A percentile compares a stretch with the other conserved stretches of the same genome.
Evolutionary conservation across 148 eudicot genomes (phyloP).

Genomic region (Pharnaceum exiguum): DNA sequence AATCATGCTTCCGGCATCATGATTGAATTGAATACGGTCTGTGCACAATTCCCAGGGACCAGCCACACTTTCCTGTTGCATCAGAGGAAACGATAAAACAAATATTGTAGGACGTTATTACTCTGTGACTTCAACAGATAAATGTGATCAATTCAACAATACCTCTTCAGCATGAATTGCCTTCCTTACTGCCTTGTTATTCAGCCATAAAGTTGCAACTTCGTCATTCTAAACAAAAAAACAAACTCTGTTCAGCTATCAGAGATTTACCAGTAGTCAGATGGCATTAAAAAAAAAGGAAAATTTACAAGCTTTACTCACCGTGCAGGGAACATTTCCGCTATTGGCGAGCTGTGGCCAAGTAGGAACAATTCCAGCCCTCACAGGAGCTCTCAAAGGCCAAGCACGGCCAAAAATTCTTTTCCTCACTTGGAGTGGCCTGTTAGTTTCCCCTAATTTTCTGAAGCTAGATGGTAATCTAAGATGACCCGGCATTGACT

Average conservation of each 20-base stretch:
- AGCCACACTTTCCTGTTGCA: conserved; percentile 47
- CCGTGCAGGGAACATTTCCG: conserved; percentile 63
- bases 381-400: conserved; percentile 88
- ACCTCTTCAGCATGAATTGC: conserved; percentile 88
- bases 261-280: not conserved
- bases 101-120: not conserved
- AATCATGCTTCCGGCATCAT: conserved; percentile 98
- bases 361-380: conserved; percentile 74
- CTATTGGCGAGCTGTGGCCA: conserved; percentile 77
- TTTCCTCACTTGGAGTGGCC: conserved; percentile 76
- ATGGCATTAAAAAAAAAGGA: not conserved
- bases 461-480: conserved; percentile 74
- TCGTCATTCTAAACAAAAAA: conserved; percentile 52
- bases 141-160: conserved; percentile 9
- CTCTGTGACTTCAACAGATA: not conserved
- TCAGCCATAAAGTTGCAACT: conserved; percentile 79
- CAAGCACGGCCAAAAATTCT: conserved; percentile 98
- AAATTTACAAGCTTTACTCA: conserved; percentile 27
- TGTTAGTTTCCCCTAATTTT: conserved; percentile 71
- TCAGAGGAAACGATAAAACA: conserved; percentile 5
- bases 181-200: conserved; percentile 65
- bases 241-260: not conserved
- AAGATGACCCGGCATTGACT: conserved; percentile 8
- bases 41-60: conserved; percentile 83
- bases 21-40: conserved; percentile 39